phyloP scores from a whole-genome alignment of 371 early-diverging fungal genomes.

The Rhizomucor pusillus region DNA sequence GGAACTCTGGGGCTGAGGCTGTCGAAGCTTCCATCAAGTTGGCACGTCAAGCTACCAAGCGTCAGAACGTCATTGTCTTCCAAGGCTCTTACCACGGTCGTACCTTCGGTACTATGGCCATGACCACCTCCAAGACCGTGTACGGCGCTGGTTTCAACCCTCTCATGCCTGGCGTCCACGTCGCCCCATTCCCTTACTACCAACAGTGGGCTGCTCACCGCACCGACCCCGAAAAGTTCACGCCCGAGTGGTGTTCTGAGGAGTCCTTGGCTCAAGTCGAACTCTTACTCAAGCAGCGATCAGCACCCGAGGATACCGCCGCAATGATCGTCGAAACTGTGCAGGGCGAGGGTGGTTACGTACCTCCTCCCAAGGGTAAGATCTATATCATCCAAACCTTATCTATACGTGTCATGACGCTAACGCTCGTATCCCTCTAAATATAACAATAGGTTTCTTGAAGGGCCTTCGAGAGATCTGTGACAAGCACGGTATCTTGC shows the following conservation, averaged over 20 bases:
- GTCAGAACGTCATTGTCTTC: constrained; percentile 52
- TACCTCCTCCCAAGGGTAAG: constrained; percentile 58
- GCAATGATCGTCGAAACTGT: constrained; percentile 81
- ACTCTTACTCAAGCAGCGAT: constrained; percentile 46
- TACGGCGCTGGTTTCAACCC: constrained; percentile 52
- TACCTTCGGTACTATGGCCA: constrained; percentile 56
- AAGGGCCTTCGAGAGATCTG: constrained; percentile 60
- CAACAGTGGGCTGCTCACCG: constrained; percentile 47
- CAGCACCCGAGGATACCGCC: constrained; percentile 56
- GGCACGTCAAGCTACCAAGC: constrained; percentile 57
- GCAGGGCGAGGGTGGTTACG: constrained; percentile 86
- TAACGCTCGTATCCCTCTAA: not conserved
- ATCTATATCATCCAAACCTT: constrained; percentile 1
- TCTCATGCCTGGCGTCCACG: constrained; percentile 58
- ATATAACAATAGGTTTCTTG: constrained; percentile 40
- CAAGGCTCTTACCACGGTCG: constrained; percentile 59
- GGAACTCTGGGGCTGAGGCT: constrained; percentile 62
- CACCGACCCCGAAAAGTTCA: constrained; percentile 35
- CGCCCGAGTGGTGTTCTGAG: constrained; percentile 43
- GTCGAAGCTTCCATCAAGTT: constrained; percentile 59
- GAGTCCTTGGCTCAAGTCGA: constrained; percentile 50
- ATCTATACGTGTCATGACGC: too few relatives aligned
- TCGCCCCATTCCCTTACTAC: constrained; percentile 53
- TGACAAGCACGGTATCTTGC: constrained; percentile 42
- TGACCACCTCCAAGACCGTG: constrained; percentile 58